These are phyloP conservation scores for Phytophthora cactorum DNA, from an alignment of 352 stramenopile genomes.

Conservation along the genomic window DNA sequence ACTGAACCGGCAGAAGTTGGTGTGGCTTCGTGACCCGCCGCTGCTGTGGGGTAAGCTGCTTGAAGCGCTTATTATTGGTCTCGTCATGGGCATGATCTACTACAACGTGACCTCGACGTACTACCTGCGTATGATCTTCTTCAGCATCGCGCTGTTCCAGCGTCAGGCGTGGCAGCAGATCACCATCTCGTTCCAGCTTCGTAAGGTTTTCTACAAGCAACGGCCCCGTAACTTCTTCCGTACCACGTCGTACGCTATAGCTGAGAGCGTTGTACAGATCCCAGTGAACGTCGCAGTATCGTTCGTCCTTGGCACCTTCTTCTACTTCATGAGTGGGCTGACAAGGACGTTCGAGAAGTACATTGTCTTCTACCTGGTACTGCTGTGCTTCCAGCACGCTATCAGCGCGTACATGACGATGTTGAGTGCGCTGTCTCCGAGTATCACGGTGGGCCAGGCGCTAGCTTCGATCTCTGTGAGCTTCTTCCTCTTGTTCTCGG, in stretches of 20 bases:
- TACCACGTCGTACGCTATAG: slow-evolving; percentile 74
- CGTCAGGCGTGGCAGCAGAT: slow-evolving; percentile 68
- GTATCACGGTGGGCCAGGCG: slow-evolving; percentile 45
- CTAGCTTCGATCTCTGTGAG: slow-evolving; percentile 47
- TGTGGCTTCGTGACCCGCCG: slow-evolving; percentile 52
- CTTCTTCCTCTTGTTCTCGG: slow-evolving; percentile 64
- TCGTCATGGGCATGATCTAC: slow-evolving; percentile 71
- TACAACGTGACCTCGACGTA: slow-evolving; percentile 45
- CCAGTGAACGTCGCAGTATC: slow-evolving; percentile 65
- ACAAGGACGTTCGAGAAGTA: slow-evolving; percentile 56
- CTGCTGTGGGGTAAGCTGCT: slow-evolving; percentile 50
- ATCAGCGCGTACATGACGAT: slow-evolving; percentile 56
- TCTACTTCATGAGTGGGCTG: slow-evolving; percentile 83
- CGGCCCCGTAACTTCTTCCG: slow-evolving; percentile 84
- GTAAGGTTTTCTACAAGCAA: slow-evolving; percentile 90
- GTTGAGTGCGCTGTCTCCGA: slow-evolving; percentile 42
- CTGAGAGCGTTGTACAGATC: slow-evolving; percentile 50
- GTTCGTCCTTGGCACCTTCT: slow-evolving; percentile 74
- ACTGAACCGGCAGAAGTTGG: slow-evolving; percentile 47
- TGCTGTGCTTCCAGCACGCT: slow-evolving; percentile 69
- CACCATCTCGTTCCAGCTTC: slow-evolving; percentile 68
- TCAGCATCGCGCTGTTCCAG: slow-evolving; percentile 52
- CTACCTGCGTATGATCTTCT: slow-evolving; percentile 71
- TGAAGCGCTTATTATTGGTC: slow-evolving; percentile 65
- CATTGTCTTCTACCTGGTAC: slow-evolving; percentile 70